A percentile compares a stretch with the other conserved stretches of the same genome.
phyloP scores from a whole-genome alignment of 208 protist species.

The Acanthamoeba rhysodes region DNA sequence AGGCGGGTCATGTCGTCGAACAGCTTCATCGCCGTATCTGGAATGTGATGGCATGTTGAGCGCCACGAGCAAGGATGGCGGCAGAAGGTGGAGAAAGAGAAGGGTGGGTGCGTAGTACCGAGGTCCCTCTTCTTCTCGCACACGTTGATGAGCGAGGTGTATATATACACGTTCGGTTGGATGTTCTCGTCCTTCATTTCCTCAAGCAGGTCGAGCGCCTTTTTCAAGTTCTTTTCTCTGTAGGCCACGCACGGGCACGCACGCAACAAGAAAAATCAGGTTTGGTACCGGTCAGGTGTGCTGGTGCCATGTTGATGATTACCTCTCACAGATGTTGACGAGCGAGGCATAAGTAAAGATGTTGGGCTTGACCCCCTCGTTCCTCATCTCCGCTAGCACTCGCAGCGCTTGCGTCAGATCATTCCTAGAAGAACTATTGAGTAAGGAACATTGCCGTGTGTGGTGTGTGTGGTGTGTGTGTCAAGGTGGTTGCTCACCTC shows the following conservation, averaged over 20 bases:
- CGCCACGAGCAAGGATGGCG: not conserved
- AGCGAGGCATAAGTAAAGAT: conserved; percentile 25
- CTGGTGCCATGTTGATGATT: not conserved
- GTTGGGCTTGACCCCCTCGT: not conserved
- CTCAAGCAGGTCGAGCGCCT: not conserved
- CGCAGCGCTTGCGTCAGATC: not conserved
- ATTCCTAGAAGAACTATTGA: not conserved
- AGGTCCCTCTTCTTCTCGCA: conserved; percentile 56
- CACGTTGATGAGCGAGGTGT: conserved; percentile 57
- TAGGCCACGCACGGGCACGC: not conserved
- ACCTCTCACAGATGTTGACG: conserved; percentile 51
- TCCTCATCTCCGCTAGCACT: conserved; percentile 6
- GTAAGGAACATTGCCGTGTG: not conserved
- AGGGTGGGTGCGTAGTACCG: not conserved
- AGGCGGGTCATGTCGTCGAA: conserved; percentile 39
- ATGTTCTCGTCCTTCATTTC: conserved; percentile 56
- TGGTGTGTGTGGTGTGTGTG: not conserved
- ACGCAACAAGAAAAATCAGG: too few relatives aligned
- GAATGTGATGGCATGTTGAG: too few relatives aligned
- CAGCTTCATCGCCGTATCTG: conserved; percentile 25
- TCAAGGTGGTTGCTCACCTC: not conserved
- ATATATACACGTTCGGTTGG: conserved; percentile 42
- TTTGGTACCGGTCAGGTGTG: too few relatives aligned
- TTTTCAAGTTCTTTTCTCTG: conserved; percentile 7
- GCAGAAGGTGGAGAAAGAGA: not conserved